These are phyloP conservation scores for Kockiozyma suomiensis DNA, from an alignment of 805 yeast species.

Conservation along the genomic window DNA sequence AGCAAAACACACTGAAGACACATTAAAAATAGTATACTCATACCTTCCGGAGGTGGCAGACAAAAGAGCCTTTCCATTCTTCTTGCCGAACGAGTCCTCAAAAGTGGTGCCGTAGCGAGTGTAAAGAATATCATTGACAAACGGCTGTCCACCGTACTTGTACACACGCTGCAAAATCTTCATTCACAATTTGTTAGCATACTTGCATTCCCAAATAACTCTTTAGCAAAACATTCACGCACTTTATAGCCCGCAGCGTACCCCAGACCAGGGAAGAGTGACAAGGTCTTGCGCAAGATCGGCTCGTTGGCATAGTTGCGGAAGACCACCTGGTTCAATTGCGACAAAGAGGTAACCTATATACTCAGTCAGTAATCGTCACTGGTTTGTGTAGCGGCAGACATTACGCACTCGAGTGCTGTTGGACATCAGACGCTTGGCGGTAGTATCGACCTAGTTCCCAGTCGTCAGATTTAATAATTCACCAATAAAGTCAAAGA, in stretches of 20 bases:
- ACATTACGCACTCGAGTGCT: slow-evolving; percentile 66
- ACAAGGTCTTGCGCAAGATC: slow-evolving; percentile 67
- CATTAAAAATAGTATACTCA: background rate
- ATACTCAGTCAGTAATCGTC: slow-evolving; percentile 40
- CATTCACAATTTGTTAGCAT: background rate
- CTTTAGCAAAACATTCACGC: slow-evolving; percentile 17
- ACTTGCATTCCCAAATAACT: background rate
- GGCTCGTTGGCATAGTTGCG: slow-evolving; percentile 76
- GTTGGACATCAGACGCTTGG: slow-evolving; percentile 93
- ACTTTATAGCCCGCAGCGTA: slow-evolving; percentile 94
- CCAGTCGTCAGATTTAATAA: background rate
- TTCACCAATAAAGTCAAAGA: background rate
- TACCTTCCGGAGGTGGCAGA: slow-evolving; percentile 91
- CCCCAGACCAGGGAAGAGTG: slow-evolving; percentile 96
- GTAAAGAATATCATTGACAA: slow-evolving; percentile 89
- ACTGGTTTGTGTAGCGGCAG: background rate
- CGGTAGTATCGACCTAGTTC: slow-evolving; percentile 75
- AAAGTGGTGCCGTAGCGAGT: slow-evolving; percentile 69
- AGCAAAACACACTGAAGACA: background rate
- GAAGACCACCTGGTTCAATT: slow-evolving; percentile 85
- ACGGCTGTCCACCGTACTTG: slow-evolving; percentile 99
- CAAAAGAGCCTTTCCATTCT: slow-evolving; percentile 95
- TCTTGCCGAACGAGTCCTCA: slow-evolving; percentile 80
- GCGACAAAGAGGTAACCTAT: slow-evolving; percentile 60
- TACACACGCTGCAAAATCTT: slow-evolving; percentile 89